Conservation (phyloP, 2,329 filamentous ascomycete genomes). For the Emergomyces africanus region DNA sequence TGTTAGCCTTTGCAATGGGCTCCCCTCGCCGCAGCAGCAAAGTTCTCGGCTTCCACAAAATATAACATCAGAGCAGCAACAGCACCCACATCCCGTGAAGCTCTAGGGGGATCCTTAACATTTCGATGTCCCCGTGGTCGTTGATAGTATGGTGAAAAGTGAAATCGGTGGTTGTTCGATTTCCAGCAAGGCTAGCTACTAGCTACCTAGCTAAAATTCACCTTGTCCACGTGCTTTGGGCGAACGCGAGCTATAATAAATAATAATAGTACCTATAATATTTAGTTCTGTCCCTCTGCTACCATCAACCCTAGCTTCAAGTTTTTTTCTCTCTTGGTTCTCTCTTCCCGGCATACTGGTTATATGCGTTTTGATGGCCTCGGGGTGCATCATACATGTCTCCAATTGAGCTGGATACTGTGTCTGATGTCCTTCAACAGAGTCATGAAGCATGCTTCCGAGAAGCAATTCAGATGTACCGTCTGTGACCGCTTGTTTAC, state of each 20-base stretch:
- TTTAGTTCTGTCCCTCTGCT: too few relatives aligned
- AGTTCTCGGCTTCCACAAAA: not conserved
- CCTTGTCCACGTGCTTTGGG: not conserved
- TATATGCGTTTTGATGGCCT: not conserved
- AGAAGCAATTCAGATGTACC: slow-evolving; percentile 32
- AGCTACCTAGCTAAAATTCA: too few relatives aligned
- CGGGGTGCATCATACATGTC: not conserved
- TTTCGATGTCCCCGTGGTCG: not conserved
- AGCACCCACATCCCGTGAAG: not conserved
- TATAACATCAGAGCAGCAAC: not conserved
- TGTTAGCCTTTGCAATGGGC: not conserved
- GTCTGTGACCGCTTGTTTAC: slow-evolving; percentile 35
- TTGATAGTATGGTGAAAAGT: not conserved
- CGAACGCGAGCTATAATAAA: not conserved
- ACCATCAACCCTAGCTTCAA: not conserved
- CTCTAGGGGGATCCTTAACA: not conserved
- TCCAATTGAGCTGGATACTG: not conserved
- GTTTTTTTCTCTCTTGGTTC: not conserved
- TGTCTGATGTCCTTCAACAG: not conserved
- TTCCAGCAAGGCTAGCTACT: not conserved
- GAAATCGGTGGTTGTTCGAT: not conserved
- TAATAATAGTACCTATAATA: too few relatives aligned
- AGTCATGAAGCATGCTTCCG: slow-evolving; percentile 23
- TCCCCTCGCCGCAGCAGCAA: not conserved
- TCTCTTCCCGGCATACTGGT: not conserved